Percentiles rank a stretch among this genome's conserved stretches.
phyloP scores from a whole-genome alignment of 306 rosid genomes.

The Betula pendula region DNA sequence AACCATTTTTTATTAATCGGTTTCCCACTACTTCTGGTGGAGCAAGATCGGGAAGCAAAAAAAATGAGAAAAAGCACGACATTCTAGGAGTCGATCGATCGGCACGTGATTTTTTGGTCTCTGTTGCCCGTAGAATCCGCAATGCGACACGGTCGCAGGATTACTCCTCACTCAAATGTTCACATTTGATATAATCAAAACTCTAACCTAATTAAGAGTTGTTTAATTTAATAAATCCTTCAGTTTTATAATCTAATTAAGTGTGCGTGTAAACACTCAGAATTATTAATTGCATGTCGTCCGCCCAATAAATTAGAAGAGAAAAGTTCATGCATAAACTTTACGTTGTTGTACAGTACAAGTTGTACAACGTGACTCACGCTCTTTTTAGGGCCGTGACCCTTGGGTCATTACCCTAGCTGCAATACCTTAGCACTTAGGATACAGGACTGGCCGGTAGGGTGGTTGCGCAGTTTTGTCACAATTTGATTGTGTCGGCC shows the following conservation, averaged over 20 bases:
- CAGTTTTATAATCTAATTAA: background rate
- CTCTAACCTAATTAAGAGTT: background rate
- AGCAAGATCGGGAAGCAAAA: background rate
- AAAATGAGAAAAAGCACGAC: background rate
- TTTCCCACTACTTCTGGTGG: background rate
- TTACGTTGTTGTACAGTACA: background rate
- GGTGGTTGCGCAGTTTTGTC: conserved; percentile 14
- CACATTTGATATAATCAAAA: background rate
- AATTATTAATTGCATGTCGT: background rate
- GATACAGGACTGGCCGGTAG: background rate
- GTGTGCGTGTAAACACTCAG: background rate
- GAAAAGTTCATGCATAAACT: background rate
- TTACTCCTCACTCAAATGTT: background rate
- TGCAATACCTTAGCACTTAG: background rate
- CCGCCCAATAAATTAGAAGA: background rate
- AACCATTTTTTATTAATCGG: too few species aligned
- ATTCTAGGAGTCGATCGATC: background rate
- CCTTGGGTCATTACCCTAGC: conserved; percentile 9
- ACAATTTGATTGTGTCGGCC: background rate
- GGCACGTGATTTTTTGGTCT: background rate
- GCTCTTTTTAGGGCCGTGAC: too few species aligned
- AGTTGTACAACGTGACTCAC: too few species aligned
- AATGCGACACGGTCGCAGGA: background rate
- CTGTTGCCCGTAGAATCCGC: background rate
- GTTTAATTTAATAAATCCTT: background rate